These are phyloP conservation scores for Pezicula rhizophila DNA, from an alignment of 2,329 filamentous ascomycete genomes.

Conservation along the genomic window DNA sequence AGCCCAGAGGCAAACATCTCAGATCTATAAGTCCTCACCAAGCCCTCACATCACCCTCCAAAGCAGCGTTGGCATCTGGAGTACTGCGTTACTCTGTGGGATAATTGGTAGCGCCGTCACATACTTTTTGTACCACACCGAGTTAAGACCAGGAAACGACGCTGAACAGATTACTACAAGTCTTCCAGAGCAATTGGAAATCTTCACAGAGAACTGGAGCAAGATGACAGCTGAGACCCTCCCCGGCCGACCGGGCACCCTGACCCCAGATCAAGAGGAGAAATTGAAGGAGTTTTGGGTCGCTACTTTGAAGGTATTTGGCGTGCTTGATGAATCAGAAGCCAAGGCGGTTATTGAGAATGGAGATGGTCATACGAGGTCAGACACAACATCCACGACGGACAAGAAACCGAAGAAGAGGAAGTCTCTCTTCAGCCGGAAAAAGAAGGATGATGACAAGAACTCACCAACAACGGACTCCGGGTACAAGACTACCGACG, in stretches of 20 bases:
- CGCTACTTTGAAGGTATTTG: slow-evolving; percentile 69
- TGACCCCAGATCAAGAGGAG: slow-evolving; percentile 83
- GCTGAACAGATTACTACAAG: no score
- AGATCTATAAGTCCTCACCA: not conserved
- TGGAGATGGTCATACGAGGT: slow-evolving; percentile 14
- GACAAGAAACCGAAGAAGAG: slow-evolving; percentile 69
- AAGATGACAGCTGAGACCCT: slow-evolving; percentile 39
- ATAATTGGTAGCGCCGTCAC: not conserved
- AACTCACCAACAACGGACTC: slow-evolving; percentile 30
- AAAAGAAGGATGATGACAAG: slow-evolving; percentile 46
- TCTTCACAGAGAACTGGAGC: slow-evolving; percentile 2
- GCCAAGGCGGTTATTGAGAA: slow-evolving; percentile 21
- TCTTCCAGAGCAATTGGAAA: no score
- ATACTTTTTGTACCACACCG: not conserved
- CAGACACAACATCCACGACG: slow-evolving; percentile 16
- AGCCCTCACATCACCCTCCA: not conserved
- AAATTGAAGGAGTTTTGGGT: slow-evolving; percentile 87
- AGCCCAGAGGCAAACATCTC: not conserved
- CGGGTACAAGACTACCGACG: slow-evolving; percentile 27
- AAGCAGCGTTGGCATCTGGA: not conserved
- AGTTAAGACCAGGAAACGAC: not conserved
- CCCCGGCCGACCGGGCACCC: slow-evolving; percentile 74
- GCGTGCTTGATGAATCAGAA: slow-evolving; percentile 42
- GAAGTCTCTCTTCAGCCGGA: slow-evolving; percentile 62
- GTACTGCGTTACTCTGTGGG: not conserved